These are phyloP conservation scores for Oryza officinalis DNA, from an alignment of 176 grass and related monocot genomes.

Conservation along the genomic window DNA sequence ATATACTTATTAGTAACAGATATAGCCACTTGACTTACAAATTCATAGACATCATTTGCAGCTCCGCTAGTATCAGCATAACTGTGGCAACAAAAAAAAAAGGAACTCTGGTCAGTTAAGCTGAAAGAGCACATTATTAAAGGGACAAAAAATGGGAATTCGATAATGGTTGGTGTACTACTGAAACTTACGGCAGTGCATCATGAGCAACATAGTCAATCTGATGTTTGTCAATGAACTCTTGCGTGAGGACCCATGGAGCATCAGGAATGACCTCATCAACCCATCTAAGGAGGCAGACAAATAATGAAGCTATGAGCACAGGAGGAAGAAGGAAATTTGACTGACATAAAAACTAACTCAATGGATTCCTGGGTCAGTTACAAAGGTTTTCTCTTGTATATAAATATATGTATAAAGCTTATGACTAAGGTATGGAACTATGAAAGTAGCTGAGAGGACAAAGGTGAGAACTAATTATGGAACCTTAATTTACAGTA, in stretches of 20 bases:
- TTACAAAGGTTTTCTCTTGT: not conserved
- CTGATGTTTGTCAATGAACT: slow-evolving; percentile 85
- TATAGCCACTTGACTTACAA: slow-evolving; percentile 51
- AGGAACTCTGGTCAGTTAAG: not conserved
- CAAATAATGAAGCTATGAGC: not conserved
- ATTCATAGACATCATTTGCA: slow-evolving; percentile 93
- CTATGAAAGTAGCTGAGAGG: not conserved
- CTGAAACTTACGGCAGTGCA: slow-evolving; percentile 71
- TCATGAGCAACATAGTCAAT: slow-evolving; percentile 92
- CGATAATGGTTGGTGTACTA: not conserved
- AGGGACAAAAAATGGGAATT: not conserved
- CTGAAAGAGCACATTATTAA: not conserved
- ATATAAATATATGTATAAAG: not conserved
- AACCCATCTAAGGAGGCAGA: slow-evolving; percentile 67
- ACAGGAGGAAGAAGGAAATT: not conserved
- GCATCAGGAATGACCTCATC: slow-evolving; percentile 98
- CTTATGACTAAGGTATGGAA: not conserved
- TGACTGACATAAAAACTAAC: not conserved
- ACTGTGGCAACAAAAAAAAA: slow-evolving; percentile 37
- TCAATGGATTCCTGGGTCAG: not conserved
- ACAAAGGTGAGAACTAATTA: not conserved
- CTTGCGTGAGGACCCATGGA: slow-evolving; percentile 89
- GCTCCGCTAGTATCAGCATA: slow-evolving; percentile 92
- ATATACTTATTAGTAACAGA: not conserved
- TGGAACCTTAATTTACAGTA: not conserved